Conservation (phyloP, 2,329 filamentous ascomycete species). For the Aspergillus sp. region DNA sequence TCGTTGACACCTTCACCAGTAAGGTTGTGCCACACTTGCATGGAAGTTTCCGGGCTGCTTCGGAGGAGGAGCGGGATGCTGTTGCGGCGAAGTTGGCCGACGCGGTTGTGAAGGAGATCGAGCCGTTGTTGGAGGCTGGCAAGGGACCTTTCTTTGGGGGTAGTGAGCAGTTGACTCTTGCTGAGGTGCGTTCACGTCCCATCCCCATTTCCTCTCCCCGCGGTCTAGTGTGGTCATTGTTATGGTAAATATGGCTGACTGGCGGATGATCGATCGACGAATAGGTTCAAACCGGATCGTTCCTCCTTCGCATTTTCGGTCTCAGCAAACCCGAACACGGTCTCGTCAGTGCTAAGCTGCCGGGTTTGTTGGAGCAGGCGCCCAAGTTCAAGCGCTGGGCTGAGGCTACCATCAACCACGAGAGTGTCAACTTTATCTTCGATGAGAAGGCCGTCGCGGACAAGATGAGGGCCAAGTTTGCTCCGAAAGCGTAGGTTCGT, state of each 20-base stretch:
- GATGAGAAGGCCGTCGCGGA: constrained; percentile 48
- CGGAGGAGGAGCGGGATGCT: constrained; percentile 47
- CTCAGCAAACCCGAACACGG: constrained; percentile 51
- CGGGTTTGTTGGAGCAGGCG: constrained; percentile 47
- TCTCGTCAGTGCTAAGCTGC: constrained; percentile 45
- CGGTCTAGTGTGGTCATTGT: neutral
- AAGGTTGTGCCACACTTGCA: constrained; percentile 53
- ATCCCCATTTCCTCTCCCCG: neutral
- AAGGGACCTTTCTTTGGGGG: constrained; percentile 60
- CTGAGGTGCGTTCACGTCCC: constrained; percentile 52
- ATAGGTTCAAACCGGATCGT: constrained; percentile 61
- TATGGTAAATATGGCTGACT: constrained; percentile 4
- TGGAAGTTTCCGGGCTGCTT: constrained; percentile 44
- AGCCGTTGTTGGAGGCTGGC: constrained; percentile 58
- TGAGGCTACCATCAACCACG: constrained; percentile 53
- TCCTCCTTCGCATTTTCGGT: constrained; percentile 57
- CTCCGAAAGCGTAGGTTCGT: constrained; percentile 3
- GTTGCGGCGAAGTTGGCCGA: constrained; percentile 50
- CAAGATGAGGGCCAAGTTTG: constrained; percentile 40
- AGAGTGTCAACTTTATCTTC: constrained; percentile 63
- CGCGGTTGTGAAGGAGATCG: constrained; percentile 63
- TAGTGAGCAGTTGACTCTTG: constrained; percentile 61
- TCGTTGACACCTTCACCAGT: constrained; percentile 64
- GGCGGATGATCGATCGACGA: constrained; percentile 1
- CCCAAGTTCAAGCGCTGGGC: constrained; percentile 68